phyloP scores from a whole-genome alignment of 495 filamentous ascomycete genomes.

The Hyaloscypha bicolor region DNA sequence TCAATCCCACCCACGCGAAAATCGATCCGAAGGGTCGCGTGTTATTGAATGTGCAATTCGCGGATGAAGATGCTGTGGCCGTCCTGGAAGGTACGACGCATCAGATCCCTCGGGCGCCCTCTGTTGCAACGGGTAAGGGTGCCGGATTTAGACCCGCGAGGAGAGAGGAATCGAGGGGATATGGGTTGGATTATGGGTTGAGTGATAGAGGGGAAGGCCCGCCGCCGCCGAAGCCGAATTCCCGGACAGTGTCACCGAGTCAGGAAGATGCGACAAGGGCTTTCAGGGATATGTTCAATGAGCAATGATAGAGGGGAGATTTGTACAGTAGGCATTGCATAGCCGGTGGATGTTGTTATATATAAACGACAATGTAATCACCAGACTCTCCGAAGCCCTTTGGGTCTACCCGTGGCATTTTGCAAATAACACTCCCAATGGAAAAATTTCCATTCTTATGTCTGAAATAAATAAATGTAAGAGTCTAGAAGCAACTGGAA shows the following conservation, averaged over 20 bases:
- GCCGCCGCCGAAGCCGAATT: neutral
- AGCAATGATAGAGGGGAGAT: neutral
- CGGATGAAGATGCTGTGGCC: conserved; percentile 46
- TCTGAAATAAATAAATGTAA: neutral
- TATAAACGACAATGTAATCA: neutral
- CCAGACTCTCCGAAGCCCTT: neutral
- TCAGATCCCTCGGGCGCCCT: conserved; percentile 9
- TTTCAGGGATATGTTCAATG: neutral
- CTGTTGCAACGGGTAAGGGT: neutral
- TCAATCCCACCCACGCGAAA: conserved; percentile 55
- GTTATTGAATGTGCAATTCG: conserved; percentile 48
- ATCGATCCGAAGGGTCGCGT: conserved; percentile 65
- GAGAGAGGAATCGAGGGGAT: neutral
- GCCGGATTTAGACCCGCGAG: neutral
- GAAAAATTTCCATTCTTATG: neutral
- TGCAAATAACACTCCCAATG: neutral
- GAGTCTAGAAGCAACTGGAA: neutral
- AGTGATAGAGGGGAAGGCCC: neutral
- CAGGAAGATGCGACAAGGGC: neutral
- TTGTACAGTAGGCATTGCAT: neutral
- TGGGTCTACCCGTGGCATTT: neutral
- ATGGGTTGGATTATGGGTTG: neutral
- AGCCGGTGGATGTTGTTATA: neutral
- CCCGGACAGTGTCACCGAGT: neutral
- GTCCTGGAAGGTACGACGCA: conserved; percentile 49